A percentile compares a stretch with the other conserved stretches of the same genome.
phyloP scores from a whole-genome alignment of 352 stramenopile genomes.

The Phytopythium vexans region DNA sequence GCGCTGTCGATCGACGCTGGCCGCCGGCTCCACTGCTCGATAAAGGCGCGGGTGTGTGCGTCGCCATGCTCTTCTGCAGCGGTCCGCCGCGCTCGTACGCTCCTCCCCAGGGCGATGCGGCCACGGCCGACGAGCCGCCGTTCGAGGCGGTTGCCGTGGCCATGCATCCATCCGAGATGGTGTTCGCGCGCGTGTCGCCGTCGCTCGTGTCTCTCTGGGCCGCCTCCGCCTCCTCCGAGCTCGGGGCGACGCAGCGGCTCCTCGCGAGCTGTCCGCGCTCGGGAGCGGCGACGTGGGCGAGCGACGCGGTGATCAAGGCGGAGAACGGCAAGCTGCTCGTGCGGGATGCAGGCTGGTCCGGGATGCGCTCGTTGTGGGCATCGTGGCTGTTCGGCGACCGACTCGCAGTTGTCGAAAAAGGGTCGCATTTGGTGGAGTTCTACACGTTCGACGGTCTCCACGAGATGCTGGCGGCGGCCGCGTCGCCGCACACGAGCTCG shows the following conservation, averaged over 20 bases:
- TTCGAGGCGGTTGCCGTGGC: slow-evolving; percentile 44
- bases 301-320: slow-evolving; percentile 12
- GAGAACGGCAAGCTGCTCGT: slow-evolving; percentile 2
- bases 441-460: slow-evolving; percentile 61
- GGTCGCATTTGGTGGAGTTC: slow-evolving; percentile 58
- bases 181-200: slow-evolving; percentile 58
- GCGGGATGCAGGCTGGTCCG: slow-evolving; percentile 11
- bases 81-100: slow-evolving; percentile 66
- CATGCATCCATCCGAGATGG: slow-evolving; percentile 43
- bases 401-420: slow-evolving; percentile 66
- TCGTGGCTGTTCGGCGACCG: slow-evolving; percentile 48
- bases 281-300: slow-evolving; percentile 1
- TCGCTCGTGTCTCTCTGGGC: slow-evolving; percentile 46
- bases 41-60: neutral
- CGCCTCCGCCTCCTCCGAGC: slow-evolving; percentile 10
- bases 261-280: slow-evolving; percentile 31
- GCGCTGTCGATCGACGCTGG: neutral
- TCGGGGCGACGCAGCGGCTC: slow-evolving; percentile 17
- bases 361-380: slow-evolving; percentile 39
- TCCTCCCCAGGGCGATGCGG: slow-evolving; percentile 2
- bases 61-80: slow-evolving; percentile 67
- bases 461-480: slow-evolving; percentile 14
- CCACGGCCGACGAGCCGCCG: slow-evolving; percentile 27
- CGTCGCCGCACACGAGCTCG: slow-evolving; percentile 6
- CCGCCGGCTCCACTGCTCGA: neutral